Percentiles rank a stretch among this genome's conserved stretches.
Conservation (phyloP, 257 asterid species). For the Gentiana dahurica region DNA sequence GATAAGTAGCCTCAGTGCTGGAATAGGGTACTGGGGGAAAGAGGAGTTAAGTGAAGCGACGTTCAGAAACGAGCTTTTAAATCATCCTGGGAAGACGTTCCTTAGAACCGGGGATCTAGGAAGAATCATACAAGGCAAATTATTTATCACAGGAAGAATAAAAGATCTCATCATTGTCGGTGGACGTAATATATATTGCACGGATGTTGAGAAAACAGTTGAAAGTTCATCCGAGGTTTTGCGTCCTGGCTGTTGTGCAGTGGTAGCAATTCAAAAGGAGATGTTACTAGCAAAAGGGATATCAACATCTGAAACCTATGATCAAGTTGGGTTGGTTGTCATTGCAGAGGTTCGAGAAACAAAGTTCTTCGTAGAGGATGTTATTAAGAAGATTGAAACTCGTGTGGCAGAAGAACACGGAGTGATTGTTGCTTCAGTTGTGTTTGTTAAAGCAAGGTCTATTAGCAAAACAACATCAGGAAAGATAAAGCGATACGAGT, state of each 20-base stretch:
- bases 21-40: slow-evolving; percentile 50
- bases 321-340: slow-evolving; percentile 47
- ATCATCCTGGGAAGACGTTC: slow-evolving; percentile 26
- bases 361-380: slow-evolving; percentile 18
- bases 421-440: slow-evolving; percentile 27
- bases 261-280: slow-evolving; percentile 48
- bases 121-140: slow-evolving; percentile 35
- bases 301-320: slow-evolving; percentile 29
- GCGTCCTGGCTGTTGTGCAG: slow-evolving; percentile 69
- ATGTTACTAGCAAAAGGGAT: slow-evolving; percentile 37
- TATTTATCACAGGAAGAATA: slow-evolving; percentile 52
- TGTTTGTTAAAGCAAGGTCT: slow-evolving; percentile 42
- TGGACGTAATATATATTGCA: slow-evolving; percentile 50
- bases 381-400: slow-evolving; percentile 25
- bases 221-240: slow-evolving; percentile 42
- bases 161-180: slow-evolving; percentile 55
- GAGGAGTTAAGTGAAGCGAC: slow-evolving; percentile 37
- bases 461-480: slow-evolving; percentile 65
- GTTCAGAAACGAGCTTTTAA: slow-evolving; percentile 30
- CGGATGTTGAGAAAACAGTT: slow-evolving; percentile 59
- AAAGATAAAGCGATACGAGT: slow-evolving; percentile 51
- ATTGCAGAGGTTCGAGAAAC: slow-evolving; percentile 48
- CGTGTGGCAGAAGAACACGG: slow-evolving; percentile 57
- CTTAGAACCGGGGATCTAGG: slow-evolving; percentile 59
- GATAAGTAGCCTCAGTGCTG: slow-evolving; percentile 57